Evolutionary conservation across 1,284 basidiomycete species (phyloP), one percentile per base, ranked within the genome.

Genomic region (Sporisorium iseilematis-ciliati): DNA sequence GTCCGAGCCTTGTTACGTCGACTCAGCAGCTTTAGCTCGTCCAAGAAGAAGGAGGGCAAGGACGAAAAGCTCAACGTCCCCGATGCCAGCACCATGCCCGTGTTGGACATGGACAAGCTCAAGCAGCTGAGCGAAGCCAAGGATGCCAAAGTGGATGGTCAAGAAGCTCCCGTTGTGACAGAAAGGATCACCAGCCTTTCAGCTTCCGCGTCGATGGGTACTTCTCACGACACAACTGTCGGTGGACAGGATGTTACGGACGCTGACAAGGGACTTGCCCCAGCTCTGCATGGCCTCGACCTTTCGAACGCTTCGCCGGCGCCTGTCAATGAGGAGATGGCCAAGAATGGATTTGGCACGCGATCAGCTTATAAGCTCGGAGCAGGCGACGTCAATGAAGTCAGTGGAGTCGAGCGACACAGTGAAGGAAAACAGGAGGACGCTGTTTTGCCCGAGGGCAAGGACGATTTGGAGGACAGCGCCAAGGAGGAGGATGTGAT

Each of bases 21-120:
- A 18, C 74, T 76, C 41, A 72, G 74, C 69, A 76, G 74, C 50
- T 76, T 76, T 21, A 60, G 64, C 38, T 55, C 52, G 38, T 55
- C 52, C 42, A 68, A 56, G 42, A 64, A 59, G 40, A 62, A 51
- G 42, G 57, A 60, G 7, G 11, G 40, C 29, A 68, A 58, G n/a
- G 61, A 50, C 29, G 56, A 65, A 43, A 76, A 76, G 54, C 51
- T 56, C 43, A 67, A 58, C 29, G 62, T 72, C 23, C 74, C 74
- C 5, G 58, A 68, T 21, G 62, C 55, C 3, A 35, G 54, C 16
- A 72, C 65, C n/a, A 76, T 76, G 74, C 74, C 74, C 4, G 53
- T 53, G 12, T 49, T 75, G 10, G 68, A 75, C 25, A 60, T 58
- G 56, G 57, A 64, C 6, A 65, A 59, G 57, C 31, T 75, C 25